Conservation (phyloP, 345 rosid genomes). For the Gynandropsis gynandra region DNA sequence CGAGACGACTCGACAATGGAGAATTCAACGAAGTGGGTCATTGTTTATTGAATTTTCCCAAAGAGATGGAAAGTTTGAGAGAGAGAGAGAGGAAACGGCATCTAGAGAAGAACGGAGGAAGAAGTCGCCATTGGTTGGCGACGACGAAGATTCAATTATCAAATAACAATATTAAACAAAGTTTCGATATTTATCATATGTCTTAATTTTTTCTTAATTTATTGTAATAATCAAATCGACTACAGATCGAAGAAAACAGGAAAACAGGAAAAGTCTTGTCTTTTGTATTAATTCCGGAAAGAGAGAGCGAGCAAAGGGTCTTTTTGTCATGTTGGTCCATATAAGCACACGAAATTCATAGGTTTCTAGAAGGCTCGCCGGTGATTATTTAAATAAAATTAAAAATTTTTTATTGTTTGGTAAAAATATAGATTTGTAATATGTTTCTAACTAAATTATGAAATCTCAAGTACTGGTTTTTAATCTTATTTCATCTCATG, state of each 20-base stretch:
- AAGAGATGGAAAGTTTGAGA: background rate
- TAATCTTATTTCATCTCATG: too few relatives aligned
- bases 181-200: slow-evolving; percentile 3
- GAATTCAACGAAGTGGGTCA: slow-evolving; percentile 3
- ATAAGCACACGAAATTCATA: slow-evolving; percentile 15
- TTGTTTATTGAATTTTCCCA: background rate
- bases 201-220: background rate
- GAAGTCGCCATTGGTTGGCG: slow-evolving; percentile 36
- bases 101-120: slow-evolving; percentile 20
- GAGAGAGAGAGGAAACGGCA: slow-evolving; percentile 14
- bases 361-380: slow-evolving; percentile 21
- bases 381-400: background rate
- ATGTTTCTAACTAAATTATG: too few relatives aligned
- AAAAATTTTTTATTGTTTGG: background rate
- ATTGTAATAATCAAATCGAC: background rate
- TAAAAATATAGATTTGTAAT: background rate
- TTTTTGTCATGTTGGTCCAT: slow-evolving; percentile 30
- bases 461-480: too few relatives aligned
- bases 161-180: background rate
- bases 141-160: slow-evolving; percentile 26
- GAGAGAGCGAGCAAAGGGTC: slow-evolving; percentile 23
- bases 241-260: background rate
- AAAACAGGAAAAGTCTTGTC: background rate
- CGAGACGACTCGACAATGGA: slow-evolving; percentile 16
- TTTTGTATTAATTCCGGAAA: background rate